These are phyloP conservation scores for Pontederia crassipes DNA, from an alignment of 176 grass and related monocot species.

Conservation along the genomic window DNA sequence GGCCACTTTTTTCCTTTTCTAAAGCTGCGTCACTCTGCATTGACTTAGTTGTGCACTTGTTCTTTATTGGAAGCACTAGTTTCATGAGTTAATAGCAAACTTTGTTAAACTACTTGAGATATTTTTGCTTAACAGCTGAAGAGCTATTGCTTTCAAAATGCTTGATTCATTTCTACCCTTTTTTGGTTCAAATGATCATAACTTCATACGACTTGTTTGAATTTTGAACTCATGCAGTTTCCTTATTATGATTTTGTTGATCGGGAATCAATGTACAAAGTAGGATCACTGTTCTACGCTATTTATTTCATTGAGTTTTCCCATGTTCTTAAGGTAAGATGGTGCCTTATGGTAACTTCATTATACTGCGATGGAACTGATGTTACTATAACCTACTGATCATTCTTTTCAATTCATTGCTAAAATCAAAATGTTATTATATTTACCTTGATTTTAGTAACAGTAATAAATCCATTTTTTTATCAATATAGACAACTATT, in stretches of 20 bases:
- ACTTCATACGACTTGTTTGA: not conserved
- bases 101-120: no score
- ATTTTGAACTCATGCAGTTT: constrained; percentile 50
- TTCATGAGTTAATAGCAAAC: no score
- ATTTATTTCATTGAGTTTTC: constrained; percentile 96
- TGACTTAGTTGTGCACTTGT: no score
- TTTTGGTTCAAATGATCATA: not conserved
- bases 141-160: not conserved
- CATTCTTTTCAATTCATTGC: not conserved
- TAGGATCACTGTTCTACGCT: constrained; percentile 93
- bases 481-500: not conserved
- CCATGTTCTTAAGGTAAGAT: constrained; percentile 88
- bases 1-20: no score
- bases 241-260: constrained; percentile 90
- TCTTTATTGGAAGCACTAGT: no score
- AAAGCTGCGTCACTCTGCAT: no score
- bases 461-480: not conserved
- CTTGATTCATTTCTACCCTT: constrained; percentile 10
- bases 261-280: constrained; percentile 78
- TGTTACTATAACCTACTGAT: not conserved
- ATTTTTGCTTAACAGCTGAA: no score
- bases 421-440: not conserved
- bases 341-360: not conserved
- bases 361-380: not conserved
- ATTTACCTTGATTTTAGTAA: not conserved